Conservation (phyloP, 352 stramenopile species). For the Elongisporangium prolatum region DNA sequence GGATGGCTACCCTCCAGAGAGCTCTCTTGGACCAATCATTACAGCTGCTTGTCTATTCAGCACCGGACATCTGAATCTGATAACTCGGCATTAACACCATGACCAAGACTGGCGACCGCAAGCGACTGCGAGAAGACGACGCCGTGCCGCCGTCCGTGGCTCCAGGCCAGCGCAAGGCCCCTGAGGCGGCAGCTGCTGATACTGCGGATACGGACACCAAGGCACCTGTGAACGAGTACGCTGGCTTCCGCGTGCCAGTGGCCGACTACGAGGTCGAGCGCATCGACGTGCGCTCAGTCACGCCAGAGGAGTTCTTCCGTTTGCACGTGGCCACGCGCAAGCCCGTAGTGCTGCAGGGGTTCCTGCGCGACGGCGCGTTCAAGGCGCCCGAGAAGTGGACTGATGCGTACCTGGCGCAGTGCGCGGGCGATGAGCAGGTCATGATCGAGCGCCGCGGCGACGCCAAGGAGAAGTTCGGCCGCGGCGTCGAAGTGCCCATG, state of each 20-base stretch:
- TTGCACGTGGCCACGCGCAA: conserved; percentile 73
- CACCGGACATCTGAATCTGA: background rate
- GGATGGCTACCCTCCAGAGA: background rate
- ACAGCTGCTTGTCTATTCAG: background rate
- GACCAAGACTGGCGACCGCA: conserved; percentile 7
- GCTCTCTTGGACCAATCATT: background rate
- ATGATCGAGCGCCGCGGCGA: conserved; percentile 76
- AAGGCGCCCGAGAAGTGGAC: conserved; percentile 63
- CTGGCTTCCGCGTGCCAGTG: conserved; percentile 41
- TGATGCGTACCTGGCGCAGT: conserved; percentile 60
- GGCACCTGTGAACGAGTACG: conserved; percentile 45
- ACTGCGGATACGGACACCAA: background rate
- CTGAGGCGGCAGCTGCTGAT: conserved; percentile 10
- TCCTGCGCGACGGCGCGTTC: conserved; percentile 54
- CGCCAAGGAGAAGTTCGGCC: conserved; percentile 73
- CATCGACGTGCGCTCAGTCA: conserved; percentile 44
- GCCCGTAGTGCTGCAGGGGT: conserved; percentile 72
- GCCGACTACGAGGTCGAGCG: conserved; percentile 44
- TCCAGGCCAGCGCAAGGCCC: conserved; percentile 2
- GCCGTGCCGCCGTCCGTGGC: conserved; percentile 4
- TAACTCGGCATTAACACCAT: background rate
- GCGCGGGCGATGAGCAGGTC: conserved; percentile 58
- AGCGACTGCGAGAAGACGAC: conserved; percentile 40
- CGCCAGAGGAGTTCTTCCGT: conserved; percentile 70
- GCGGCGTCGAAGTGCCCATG: conserved; percentile 85